phyloP scores from a whole-genome alignment of 208 protist genomes.

The Wallacemonas rigidus region DNA sequence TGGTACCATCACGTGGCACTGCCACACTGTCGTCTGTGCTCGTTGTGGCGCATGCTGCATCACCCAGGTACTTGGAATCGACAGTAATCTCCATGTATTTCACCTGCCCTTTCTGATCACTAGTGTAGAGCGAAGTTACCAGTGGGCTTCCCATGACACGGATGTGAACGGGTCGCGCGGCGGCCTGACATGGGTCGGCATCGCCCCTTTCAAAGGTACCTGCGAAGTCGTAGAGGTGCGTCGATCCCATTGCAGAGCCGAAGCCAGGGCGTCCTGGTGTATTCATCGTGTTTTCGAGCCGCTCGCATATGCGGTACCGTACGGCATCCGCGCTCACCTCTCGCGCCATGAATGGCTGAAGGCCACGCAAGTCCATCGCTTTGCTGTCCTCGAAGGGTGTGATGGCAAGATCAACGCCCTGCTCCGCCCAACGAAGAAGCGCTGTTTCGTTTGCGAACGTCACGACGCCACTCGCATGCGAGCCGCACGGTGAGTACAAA shows the following conservation, averaged over 20 bases:
- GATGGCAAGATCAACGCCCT: constrained; percentile 10
- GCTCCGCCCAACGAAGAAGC: constrained; percentile 36
- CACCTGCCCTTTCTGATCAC: constrained; percentile 9
- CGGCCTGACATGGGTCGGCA: constrained; percentile 25
- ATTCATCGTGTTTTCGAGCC: constrained; percentile 44
- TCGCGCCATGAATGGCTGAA: constrained; percentile 34
- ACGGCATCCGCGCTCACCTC: constrained; percentile 7
- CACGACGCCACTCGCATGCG: constrained; percentile 27
- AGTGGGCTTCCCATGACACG: constrained; percentile 41
- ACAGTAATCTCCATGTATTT: constrained; percentile 20
- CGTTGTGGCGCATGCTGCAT: background rate
- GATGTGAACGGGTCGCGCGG: constrained; percentile 39
- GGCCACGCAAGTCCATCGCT: constrained; percentile 29
- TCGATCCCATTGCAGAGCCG: constrained; percentile 39
- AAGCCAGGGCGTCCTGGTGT: constrained; percentile 45
- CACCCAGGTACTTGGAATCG: background rate
- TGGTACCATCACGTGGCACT: background rate
- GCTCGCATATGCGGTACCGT: constrained; percentile 46
- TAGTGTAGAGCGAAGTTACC: constrained; percentile 2
- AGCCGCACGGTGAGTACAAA: constrained; percentile 49
- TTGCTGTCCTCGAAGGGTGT: constrained; percentile 21
- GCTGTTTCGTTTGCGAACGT: constrained; percentile 44
- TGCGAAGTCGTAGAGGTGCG: constrained; percentile 43
- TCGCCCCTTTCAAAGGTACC: constrained; percentile 28
- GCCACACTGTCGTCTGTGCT: background rate